phyloP scores from a whole-genome alignment of 1,284 basidiomycete genomes.

The Cutaneotrichosporon curvatum region DNA sequence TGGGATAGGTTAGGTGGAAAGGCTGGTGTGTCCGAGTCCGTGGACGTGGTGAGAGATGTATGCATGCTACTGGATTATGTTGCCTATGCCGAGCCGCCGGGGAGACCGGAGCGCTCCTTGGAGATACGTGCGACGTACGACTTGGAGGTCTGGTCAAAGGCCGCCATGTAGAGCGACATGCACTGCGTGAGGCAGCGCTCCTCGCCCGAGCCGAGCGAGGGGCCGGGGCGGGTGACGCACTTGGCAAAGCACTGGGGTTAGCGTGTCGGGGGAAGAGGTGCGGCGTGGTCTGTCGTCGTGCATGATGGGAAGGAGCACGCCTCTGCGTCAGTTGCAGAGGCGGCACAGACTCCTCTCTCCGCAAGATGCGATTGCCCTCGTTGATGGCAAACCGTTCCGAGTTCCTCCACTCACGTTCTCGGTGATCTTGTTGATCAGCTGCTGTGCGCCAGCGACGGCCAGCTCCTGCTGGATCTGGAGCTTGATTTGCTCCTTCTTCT shows the following conservation, averaged over 20 bases:
- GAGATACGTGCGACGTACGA: constrained; percentile 42
- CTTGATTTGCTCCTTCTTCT: constrained; percentile 46
- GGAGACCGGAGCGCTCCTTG: constrained; percentile 26
- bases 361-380: too few relatives aligned
- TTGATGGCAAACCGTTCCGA: too few relatives aligned
- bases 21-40: too few relatives aligned
- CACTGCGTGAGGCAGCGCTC: constrained; percentile 45
- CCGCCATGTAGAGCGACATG: constrained; percentile 46
- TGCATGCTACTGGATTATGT: not conserved
- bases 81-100: too few relatives aligned
- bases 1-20: too few relatives aligned
- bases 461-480: constrained; percentile 45
- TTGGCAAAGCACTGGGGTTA: constrained; percentile 43
- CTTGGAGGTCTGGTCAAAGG: constrained; percentile 45
- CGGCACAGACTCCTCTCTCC: too few relatives aligned
- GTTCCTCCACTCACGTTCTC: constrained; percentile 38
- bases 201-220: constrained; percentile 38
- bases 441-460: constrained; percentile 45
- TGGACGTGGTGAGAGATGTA: not conserved
- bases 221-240: constrained; percentile 39
- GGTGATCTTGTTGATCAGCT: constrained; percentile 48
- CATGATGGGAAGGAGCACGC: not conserved
- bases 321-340: too few relatives aligned
- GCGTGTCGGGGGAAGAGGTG: constrained; percentile 3
- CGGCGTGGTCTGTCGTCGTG: too few relatives aligned